phyloP scores from a whole-genome alignment of 306 rosid genomes.

The Carpinus fangiana region DNA sequence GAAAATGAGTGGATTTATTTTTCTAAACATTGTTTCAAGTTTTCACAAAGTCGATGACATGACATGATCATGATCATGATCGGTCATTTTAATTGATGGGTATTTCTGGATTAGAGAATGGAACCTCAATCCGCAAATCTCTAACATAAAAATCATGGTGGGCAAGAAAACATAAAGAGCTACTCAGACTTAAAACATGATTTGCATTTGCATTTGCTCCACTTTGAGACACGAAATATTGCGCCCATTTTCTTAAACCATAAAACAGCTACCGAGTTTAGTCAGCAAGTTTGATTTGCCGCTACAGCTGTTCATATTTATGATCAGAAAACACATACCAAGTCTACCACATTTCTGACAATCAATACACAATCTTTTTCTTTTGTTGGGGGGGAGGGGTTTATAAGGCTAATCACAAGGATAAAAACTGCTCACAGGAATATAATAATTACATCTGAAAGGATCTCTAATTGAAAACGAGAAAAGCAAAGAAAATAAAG shows the following conservation, averaged over 20 bases:
- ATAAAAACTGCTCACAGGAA: not conserved
- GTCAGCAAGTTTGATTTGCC: not conserved
- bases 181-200: not conserved
- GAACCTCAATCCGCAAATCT: not conserved
- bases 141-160: not conserved
- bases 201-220: not conserved
- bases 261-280: not conserved
- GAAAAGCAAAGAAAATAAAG: not conserved
- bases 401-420: not conserved
- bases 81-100: no score
- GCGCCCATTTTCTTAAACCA: not conserved
- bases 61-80: no score
- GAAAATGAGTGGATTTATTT: no score
- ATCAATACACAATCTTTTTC: not conserved
- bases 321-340: not conserved
- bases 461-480: constrained; percentile 5
- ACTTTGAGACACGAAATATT: not conserved
- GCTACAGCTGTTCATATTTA: not conserved
- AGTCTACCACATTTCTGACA: not conserved
- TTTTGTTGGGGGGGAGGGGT: not conserved
- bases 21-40: no score
- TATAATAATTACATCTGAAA: constrained; percentile 3
- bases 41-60: no score
- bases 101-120: no score
- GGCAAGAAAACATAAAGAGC: not conserved